Base-by-base conservation (phyloP, 495 filamentous ascomycete species). In the Lichina pygmaea region DNA sequence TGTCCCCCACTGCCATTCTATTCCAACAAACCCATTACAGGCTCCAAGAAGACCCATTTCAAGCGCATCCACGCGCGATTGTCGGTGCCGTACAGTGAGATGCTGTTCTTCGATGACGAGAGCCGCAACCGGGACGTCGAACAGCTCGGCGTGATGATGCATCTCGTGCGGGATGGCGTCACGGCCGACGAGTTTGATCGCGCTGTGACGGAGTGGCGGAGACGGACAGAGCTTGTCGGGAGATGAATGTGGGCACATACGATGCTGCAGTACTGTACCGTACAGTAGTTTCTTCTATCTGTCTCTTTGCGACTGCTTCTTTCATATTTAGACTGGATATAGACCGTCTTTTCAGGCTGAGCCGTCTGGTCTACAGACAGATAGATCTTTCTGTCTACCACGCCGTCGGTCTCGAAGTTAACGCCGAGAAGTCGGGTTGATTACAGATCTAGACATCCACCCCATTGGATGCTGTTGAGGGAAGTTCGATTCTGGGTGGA, bases 61-160 rank as follows among this genome's bases (percentile, higher is more conserved):
- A 61, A 72, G 51, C 61, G 65, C 10, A 62, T 97, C 44, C 64
- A 77, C 3, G 70, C 77, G 58, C 60, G 68, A 17, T 81, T 74
- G 24, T 72, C 73, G 42, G 54, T 81, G 13, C 59, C 60, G 42
- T 92, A 74, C 54, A 66, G 72, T 40, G 81, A 94, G 41, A 93
- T 94, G 81, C 54, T 97, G 48, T 97, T 97, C 53, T 97, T 94
- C 54, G 86, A 97, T 52, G 86, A 97, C 50, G 86, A 97, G 69
- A 60, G 66, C 41, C 63, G 86, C 48, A 97, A 97, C 57, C 61
- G 67, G 36, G 81, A 92, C 58, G 86, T 93, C 0, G 80, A 86
- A 62, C 60, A 68, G 48, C 50, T 93, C 44, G 85, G 85, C 2
- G 80, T 94, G 30, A 77, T 75, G 7, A 91, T 92, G 65, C 72